A percentile compares a stretch with the other conserved stretches of the same genome.
phyloP scores from a whole-genome alignment of 1,284 basidiomycete genomes.

The Fomes fomentarius region DNA sequence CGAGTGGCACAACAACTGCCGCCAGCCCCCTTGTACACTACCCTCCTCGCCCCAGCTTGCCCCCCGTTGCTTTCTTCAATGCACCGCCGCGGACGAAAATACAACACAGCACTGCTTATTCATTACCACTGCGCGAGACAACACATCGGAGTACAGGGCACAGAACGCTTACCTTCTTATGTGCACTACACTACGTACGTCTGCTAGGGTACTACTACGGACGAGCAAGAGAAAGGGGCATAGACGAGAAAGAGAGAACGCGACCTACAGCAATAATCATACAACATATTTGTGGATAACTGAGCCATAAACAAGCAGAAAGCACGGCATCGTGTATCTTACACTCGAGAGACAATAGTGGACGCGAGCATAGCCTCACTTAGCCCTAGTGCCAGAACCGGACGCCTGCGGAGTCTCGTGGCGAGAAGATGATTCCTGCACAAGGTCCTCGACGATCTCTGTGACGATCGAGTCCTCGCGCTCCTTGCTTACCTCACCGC shows the following conservation, averaged over 20 bases:
- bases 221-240: background rate
- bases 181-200: background rate
- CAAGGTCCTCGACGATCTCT: conserved; percentile 59
- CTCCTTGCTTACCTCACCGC: conserved; percentile 36
- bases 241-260: background rate
- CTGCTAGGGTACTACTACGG: no score
- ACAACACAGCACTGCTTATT: no score
- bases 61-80: no score
- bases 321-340: conserved; percentile 7
- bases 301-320: conserved; percentile 20
- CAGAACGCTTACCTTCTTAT: no score
- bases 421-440: conserved; percentile 23
- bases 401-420: conserved; percentile 17
- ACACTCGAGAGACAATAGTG: conserved; percentile 1
- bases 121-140: no score
- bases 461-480: conserved; percentile 49
- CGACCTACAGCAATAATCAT: conserved; percentile 1
- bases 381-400: conserved; percentile 19
- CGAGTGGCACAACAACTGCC: background rate
- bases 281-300: conserved; percentile 14
- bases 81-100: no score
- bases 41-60: no score
- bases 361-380: background rate
- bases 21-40: no score
- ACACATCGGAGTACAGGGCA: no score